Conservation (phyloP, 148 eudicot species). For the Rhododendron mucronatum region DNA sequence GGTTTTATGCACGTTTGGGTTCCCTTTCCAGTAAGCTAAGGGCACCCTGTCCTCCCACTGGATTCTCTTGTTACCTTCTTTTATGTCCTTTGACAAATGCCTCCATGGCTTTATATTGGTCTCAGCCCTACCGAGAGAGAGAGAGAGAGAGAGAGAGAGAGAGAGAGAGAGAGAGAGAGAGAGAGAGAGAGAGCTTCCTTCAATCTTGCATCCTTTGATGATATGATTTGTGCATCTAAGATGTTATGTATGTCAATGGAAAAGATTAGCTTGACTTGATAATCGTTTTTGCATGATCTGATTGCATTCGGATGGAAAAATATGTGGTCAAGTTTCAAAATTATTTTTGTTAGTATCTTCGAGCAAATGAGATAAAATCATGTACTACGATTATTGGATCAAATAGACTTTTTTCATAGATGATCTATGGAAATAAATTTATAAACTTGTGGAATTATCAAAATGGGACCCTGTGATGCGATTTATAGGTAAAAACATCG, state of each 20-base stretch:
- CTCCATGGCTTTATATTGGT: constrained; percentile 52
- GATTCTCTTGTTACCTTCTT: constrained; percentile 41
- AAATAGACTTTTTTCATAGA: too few species aligned
- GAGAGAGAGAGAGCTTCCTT: not conserved
- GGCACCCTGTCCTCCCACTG: constrained; percentile 57
- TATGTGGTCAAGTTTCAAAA: not conserved
- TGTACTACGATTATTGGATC: not conserved
- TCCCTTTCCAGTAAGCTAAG: constrained; percentile 58
- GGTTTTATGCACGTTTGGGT: constrained; percentile 37
- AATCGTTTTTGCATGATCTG: not conserved
- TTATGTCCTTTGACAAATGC: constrained; percentile 28
- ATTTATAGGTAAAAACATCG: not conserved
- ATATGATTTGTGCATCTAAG: not conserved
- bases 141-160: not conserved
- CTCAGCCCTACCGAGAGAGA: constrained; percentile 36
- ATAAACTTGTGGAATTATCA: not conserved
- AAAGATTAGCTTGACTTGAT: not conserved
- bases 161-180: too few species aligned
- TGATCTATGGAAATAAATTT: too few species aligned
- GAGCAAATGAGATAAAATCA: not conserved
- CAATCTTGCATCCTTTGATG: not conserved
- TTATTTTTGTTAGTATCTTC: not conserved
- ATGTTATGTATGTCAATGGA: too few species aligned
- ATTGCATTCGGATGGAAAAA: not conserved
- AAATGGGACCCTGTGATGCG: not conserved